phyloP scores from a whole-genome alignment of 2,329 filamentous ascomycete genomes.

The Aspergillus cejpii region DNA sequence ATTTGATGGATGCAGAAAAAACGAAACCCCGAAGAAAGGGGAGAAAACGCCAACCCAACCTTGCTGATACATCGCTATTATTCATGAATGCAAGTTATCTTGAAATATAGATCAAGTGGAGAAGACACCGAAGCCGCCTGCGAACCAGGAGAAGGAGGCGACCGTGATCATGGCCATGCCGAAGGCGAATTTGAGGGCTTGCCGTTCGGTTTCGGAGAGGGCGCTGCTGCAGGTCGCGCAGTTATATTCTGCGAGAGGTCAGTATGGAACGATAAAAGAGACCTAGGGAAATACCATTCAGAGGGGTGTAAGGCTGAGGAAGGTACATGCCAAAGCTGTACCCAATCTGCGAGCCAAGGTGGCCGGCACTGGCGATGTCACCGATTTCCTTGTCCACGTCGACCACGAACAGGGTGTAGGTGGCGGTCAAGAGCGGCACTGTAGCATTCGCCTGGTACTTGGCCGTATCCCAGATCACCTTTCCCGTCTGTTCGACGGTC shows the following conservation, averaged over 20 bases:
- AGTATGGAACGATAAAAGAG: slow-evolving; percentile 6
- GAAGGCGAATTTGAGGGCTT: slow-evolving; percentile 51
- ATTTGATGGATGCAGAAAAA: too few relatives aligned
- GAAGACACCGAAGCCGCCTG: slow-evolving; percentile 37
- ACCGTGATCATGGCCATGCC: slow-evolving; percentile 53
- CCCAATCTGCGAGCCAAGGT: slow-evolving; percentile 47
- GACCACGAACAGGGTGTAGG: slow-evolving; percentile 58
- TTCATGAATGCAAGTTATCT: slow-evolving; percentile 24
- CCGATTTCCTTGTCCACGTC: slow-evolving; percentile 50
- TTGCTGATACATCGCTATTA: slow-evolving; percentile 26
- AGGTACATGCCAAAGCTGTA: slow-evolving; percentile 59
- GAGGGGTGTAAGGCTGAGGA: slow-evolving; percentile 47
- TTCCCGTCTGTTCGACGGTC: slow-evolving; percentile 47
- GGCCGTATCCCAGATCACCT: slow-evolving; percentile 56
- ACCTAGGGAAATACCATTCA: slow-evolving; percentile 40
- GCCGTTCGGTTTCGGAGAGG: slow-evolving; percentile 47
- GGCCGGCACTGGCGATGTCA: slow-evolving; percentile 49
- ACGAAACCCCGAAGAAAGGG: slow-evolving; percentile 4
- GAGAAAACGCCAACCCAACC: slow-evolving; percentile 11
- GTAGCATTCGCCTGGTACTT: slow-evolving; percentile 46
- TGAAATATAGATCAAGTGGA: slow-evolving; percentile 22
- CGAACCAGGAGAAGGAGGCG: slow-evolving; percentile 52
- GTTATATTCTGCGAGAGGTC: slow-evolving; percentile 40
- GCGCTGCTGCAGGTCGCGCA: slow-evolving; percentile 54
- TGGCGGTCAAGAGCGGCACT: slow-evolving; percentile 51